Conservation (phyloP, 768 basidiomycete genomes). For the Cubamyces lactineus region DNA sequence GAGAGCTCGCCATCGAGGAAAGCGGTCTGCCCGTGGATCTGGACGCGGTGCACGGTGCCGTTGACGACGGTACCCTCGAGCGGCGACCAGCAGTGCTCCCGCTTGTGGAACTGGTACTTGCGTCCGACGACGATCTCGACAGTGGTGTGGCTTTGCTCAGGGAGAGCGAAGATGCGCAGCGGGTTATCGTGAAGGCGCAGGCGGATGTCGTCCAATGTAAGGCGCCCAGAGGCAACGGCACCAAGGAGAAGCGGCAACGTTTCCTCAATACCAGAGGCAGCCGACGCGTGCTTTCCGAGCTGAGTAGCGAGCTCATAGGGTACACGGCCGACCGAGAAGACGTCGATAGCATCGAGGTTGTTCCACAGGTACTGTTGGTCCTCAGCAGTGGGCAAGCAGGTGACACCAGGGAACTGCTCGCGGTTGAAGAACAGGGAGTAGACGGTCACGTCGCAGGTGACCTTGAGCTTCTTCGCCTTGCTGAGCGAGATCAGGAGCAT, state of each 20-base stretch:
- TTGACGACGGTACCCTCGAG: slow-evolving; percentile 61
- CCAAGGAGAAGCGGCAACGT: slow-evolving; percentile 85
- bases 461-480: slow-evolving; percentile 91
- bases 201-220: slow-evolving; percentile 83
- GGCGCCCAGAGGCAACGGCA: slow-evolving; percentile 77
- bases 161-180: slow-evolving; percentile 85
- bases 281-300: slow-evolving; percentile 58
- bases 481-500: slow-evolving; percentile 88
- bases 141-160: slow-evolving; percentile 83
- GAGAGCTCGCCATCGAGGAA: slow-evolving; percentile 85
- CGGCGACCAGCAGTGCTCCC: slow-evolving; percentile 78
- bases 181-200: slow-evolving; percentile 91
- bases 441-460: slow-evolving; percentile 94
- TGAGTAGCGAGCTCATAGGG: slow-evolving; percentile 78
- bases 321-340: slow-evolving; percentile 85
- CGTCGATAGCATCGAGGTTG: slow-evolving; percentile 82
- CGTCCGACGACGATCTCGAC: slow-evolving; percentile 94
- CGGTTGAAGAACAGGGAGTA: slow-evolving; percentile 88
- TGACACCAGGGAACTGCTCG: slow-evolving; percentile 69
- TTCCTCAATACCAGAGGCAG: slow-evolving; percentile 85
- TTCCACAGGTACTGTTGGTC: slow-evolving; percentile 88
- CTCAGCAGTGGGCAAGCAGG: slow-evolving; percentile 66
- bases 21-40: slow-evolving; percentile 85
- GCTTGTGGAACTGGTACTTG: slow-evolving; percentile 47
- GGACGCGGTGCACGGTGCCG: slow-evolving; percentile 87